Percentiles rank a stretch among this genome's conserved stretches.
These are phyloP conservation scores for Scutellaria galericulata DNA, from an alignment of 257 asterid species.

Conservation along the genomic window DNA sequence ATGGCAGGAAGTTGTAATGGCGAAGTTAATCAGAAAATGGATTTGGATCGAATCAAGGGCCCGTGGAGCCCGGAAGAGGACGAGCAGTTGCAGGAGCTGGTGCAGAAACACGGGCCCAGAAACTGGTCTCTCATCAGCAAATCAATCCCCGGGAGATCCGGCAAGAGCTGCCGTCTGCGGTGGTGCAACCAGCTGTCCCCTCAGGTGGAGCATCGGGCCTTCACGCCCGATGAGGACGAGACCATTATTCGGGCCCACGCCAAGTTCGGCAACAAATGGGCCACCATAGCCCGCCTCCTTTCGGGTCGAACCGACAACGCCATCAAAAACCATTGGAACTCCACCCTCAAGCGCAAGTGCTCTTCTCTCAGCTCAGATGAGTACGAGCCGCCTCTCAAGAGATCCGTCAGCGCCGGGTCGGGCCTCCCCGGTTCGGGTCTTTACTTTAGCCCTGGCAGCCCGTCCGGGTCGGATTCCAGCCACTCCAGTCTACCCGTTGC, in stretches of 20 bases:
- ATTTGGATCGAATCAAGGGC: constrained; percentile 86
- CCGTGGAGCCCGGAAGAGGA: constrained; percentile 99
- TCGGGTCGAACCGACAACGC: constrained; percentile 99
- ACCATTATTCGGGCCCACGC: constrained; percentile 85
- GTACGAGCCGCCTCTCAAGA: constrained; percentile 57
- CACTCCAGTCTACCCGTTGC: constrained; percentile 56
- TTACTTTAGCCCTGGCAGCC: constrained; percentile 67
- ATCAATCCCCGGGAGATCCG: constrained; percentile 87
- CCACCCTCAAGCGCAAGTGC: constrained; percentile 85
- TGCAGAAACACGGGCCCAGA: constrained; percentile 79
- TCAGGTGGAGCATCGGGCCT: constrained; percentile 89
- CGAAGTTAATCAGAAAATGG: constrained; percentile 40
- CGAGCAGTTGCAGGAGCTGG: constrained; percentile 68
- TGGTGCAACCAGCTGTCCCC: constrained; percentile 99
- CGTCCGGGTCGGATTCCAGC: constrained; percentile 77
- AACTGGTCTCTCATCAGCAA: constrained; percentile 92
- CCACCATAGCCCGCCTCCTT: constrained; percentile 84
- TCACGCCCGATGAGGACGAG: constrained; percentile 81
- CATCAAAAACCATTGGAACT: constrained; percentile 94
- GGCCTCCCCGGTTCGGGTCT: constrained; percentile 50
- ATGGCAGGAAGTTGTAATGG: constrained; percentile 30
- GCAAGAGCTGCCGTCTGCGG: constrained; percentile 85
- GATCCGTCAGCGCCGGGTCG: constrained; percentile 87
- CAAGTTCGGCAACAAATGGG: constrained; percentile 93
- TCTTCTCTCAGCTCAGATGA: constrained; percentile 58